Percentiles rank a stretch among this genome's conserved stretches.
Evolutionary conservation across 768 basidiomycete genomes (phyloP).

Genomic region (Calocera viscosa): DNA sequence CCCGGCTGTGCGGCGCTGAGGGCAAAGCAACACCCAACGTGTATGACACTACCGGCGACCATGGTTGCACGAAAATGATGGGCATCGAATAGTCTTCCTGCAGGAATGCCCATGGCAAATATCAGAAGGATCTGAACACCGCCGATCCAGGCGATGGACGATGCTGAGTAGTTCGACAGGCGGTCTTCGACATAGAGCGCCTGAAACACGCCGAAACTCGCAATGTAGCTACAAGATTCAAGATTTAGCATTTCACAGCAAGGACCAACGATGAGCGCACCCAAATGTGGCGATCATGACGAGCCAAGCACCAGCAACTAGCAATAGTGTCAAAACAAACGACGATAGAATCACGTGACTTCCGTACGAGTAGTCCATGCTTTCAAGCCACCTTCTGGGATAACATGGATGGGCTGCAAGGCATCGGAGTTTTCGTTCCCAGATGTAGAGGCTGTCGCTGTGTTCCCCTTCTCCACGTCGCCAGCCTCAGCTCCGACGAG

Average conservation of each 20-base stretch:
- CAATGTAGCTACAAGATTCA: constrained; percentile 5
- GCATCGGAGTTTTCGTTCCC: background rate
- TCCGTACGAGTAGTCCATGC: background rate
- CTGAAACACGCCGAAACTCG: background rate
- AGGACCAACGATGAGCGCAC: background rate
- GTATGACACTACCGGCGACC: constrained; percentile 23
- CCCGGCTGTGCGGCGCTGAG: constrained; percentile 29
- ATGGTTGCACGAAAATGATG: constrained; percentile 23
- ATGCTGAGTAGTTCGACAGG: constrained; percentile 23
- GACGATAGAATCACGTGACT: background rate
- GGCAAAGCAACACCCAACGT: constrained; percentile 29
- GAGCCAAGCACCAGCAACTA: background rate
- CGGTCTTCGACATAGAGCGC: constrained; percentile 24
- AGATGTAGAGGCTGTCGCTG: background rate
- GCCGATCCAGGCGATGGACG: constrained; percentile 29
- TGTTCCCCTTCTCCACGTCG: background rate
- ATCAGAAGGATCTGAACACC: constrained; percentile 27
- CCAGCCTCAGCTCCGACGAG: background rate
- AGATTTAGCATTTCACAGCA: background rate
- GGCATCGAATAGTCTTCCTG: constrained; percentile 27
- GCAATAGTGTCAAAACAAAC: background rate
- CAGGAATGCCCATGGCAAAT: constrained; percentile 22
- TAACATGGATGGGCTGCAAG: background rate
- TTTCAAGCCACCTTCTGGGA: background rate
- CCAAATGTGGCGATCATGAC: constrained; percentile 19